Evolutionary conservation across 2,329 filamentous ascomycete species (phyloP).

Genomic region (Fusarium redolens): DNA sequence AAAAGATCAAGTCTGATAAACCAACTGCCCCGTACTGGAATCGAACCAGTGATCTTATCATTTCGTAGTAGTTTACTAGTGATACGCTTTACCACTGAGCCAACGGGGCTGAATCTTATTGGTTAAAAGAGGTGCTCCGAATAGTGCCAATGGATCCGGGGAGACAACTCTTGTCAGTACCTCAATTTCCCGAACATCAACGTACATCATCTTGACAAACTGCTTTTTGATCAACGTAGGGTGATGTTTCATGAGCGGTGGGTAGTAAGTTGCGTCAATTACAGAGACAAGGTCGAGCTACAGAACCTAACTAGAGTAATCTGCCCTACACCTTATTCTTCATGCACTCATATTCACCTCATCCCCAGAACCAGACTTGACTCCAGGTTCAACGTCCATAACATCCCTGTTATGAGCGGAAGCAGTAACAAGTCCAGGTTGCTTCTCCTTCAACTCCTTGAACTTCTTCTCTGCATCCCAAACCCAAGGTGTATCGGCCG

Average conservation of each 20-base stretch:
- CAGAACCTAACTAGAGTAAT: fast-evolving
- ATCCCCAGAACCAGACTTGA: constrained; percentile 10
- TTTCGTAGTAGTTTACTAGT: neutral
- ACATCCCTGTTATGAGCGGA: constrained; percentile 1
- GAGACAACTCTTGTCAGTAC: neutral
- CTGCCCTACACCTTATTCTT: fast-evolving
- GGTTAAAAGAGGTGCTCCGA: fast-evolving
- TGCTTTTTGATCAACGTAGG: too few species aligned
- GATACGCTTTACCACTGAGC: constrained; percentile 1
- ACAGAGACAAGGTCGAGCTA: too few species aligned
- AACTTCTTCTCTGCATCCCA: constrained; percentile 79
- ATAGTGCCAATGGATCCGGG: fast-evolving
- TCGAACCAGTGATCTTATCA: neutral
- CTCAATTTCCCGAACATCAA: neutral
- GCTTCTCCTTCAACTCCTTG: constrained; percentile 69
- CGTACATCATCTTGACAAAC: too few species aligned
- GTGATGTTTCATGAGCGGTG: too few species aligned
- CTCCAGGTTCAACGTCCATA: constrained; percentile 15
- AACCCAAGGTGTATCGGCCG: constrained; percentile 72
- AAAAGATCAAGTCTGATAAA: neutral
- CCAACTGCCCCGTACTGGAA: neutral
- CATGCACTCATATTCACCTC: constrained; percentile 9
- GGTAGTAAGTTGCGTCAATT: neutral
- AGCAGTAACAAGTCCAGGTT: constrained; percentile 55
- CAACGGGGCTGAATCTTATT: neutral